Base-by-base conservation (phyloP, 805 yeast species). In the Nakazawaea ishiwadae region DNA sequence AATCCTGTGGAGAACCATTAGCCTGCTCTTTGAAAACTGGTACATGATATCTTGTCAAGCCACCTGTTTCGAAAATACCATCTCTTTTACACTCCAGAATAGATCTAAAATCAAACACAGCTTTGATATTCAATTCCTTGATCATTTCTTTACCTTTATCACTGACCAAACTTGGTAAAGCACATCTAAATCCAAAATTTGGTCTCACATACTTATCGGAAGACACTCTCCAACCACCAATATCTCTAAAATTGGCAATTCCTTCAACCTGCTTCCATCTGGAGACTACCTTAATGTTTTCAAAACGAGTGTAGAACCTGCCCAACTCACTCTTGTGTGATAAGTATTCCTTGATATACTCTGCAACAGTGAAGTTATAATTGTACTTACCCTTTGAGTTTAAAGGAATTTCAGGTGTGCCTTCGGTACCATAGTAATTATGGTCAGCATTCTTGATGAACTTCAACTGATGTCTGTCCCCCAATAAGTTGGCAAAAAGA, bases 381-480 rank as follows among this genome's bases (percentile, higher is more conserved):
- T 85, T 84, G 34, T 79, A 76, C 27, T 62, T 62, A 0, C 69
- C 67, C 14, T 60, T 62, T n/a, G 63, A 57, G 37, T 55, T 72
- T 28, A 73, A 37, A 0, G 86, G 84, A 16, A 66, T 52, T 5
- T 42, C 58, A 26, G 62, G 51, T 35, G 72, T 65, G 8, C 51
- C 62, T 3, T 58, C 53, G 1, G 54, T 47, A 0, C 93, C 91
- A 54, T 73, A 84, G 54, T 73, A 89, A 52, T 84, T 86, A 59
- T 90, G 98, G 55, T 87, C 90, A 0, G 96, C 96, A 34, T 66
- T 68, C 1, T 75, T 74, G 9, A 90, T 63, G 6, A 86, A 56
- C 28, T 67, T 65, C 40, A 88, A 62, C 3, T 69, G 65, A 50
- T 84, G 81, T 16, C 89, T 75, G 4, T 73, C 62, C 20, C 68